Conservation (phyloP, 495 filamentous ascomycete species). For the Apiosordaria backusii region DNA sequence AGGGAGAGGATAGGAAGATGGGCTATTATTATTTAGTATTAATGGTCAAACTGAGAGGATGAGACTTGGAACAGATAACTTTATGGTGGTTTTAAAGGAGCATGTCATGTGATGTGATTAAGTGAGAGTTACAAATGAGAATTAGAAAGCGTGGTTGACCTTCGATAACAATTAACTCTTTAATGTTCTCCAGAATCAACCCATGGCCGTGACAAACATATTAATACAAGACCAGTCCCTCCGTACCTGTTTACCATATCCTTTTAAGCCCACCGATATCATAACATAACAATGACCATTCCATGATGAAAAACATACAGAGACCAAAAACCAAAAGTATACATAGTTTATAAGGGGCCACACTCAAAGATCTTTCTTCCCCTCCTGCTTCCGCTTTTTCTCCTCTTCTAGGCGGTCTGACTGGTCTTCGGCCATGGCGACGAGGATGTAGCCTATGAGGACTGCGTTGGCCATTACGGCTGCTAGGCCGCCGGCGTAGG, state of each 20-base stretch:
- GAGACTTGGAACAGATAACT: not conserved
- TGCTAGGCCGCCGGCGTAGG: conserved; percentile 77
- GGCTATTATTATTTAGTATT: not conserved
- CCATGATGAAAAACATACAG: conserved; percentile 1
- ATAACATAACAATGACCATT: too few species aligned
- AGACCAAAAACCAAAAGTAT: not conserved
- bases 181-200: too few species aligned
- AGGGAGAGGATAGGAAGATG: not conserved
- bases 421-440: conserved; percentile 89
- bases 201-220: too few species aligned
- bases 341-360: not conserved
- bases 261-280: too few species aligned
- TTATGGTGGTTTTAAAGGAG: too few species aligned
- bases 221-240: too few species aligned
- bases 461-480: conserved; percentile 90
- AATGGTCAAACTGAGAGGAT: not conserved
- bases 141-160: too few species aligned
- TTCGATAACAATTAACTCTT: too few species aligned
- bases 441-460: conserved; percentile 83
- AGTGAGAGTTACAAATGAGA: too few species aligned
- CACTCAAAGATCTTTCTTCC: conserved; percentile 59
- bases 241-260: too few species aligned
- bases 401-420: conserved; percentile 54
- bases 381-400: conserved; percentile 40
- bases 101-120: too few species aligned